These are phyloP conservation scores for Termitomyces sp. DNA, from an alignment of 768 basidiomycete species.

Conservation along the genomic window DNA sequence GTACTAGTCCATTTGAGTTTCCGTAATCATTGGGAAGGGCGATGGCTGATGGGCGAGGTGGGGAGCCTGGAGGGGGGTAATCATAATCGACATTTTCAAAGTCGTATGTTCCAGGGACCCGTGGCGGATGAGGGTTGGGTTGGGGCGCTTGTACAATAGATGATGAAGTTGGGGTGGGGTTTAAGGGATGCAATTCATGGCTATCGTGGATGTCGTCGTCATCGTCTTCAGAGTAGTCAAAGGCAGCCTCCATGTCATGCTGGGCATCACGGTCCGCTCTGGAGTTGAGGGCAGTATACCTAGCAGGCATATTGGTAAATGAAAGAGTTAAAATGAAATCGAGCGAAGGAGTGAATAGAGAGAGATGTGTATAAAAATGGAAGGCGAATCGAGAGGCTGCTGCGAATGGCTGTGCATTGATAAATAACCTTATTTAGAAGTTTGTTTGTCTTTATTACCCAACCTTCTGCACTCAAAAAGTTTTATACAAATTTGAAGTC, in stretches of 20 bases:
- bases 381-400: background rate
- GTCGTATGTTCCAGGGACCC: constrained; percentile 52
- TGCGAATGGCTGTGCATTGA: background rate
- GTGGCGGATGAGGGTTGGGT: constrained; percentile 15
- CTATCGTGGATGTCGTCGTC: constrained; percentile 44
- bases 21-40: constrained; percentile 69
- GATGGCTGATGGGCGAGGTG: constrained; percentile 54
- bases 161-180: constrained; percentile 32
- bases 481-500: background rate
- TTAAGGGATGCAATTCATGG: constrained; percentile 48
- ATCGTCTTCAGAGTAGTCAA: constrained; percentile 74
- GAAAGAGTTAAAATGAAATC: constrained; percentile 7
- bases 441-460: background rate
- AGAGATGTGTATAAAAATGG: background rate
- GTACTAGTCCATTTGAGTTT: constrained; percentile 70
- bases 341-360: constrained; percentile 11
- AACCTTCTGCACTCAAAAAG: background rate
- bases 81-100: constrained; percentile 80
- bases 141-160: constrained; percentile 15
- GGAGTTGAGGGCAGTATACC: constrained; percentile 64
- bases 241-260: constrained; percentile 71
- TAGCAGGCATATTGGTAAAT: constrained; percentile 36
- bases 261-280: constrained; percentile 40
- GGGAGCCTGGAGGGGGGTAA: constrained; percentile 79
- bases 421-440: background rate